Conservation (phyloP, 163 green algal genomes). For the Volvox carteri region DNA sequence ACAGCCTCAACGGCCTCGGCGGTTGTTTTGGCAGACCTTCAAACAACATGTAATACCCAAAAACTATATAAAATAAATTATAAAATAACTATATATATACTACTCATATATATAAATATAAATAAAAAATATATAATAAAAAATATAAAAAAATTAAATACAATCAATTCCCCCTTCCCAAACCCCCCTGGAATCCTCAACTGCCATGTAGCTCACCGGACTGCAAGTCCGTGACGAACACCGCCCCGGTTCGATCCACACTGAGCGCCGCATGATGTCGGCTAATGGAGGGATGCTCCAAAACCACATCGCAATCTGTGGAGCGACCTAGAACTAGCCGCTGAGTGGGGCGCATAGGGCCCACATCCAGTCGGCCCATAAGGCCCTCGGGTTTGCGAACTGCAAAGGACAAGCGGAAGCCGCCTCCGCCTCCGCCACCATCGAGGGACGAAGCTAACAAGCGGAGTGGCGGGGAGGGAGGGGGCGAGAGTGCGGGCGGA, state of each 20-base stretch:
- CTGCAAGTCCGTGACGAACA: conserved; percentile 79
- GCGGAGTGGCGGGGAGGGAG: background rate
- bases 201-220: conserved; percentile 55
- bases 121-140: too few species aligned
- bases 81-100: too few species aligned
- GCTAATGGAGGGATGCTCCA: conserved; percentile 51
- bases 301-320: conserved; percentile 53
- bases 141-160: too few species aligned
- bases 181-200: background rate
- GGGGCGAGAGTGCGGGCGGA: background rate
- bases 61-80: too few species aligned
- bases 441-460: background rate
- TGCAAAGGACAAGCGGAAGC: conserved; percentile 67
- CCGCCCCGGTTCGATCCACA: conserved; percentile 64
- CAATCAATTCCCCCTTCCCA: too few species aligned
- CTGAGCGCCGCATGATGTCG: conserved; percentile 79
- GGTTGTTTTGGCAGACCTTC: too few species aligned
- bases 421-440: background rate
- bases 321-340: conserved; percentile 71
- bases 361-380: conserved; percentile 71
- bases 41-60: too few species aligned
- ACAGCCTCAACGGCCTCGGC: too few species aligned
- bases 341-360: conserved; percentile 69
- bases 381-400: conserved; percentile 68
- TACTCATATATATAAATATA: too few species aligned